These are phyloP conservation scores for Curvularia sp. DNA, from an alignment of 2,329 filamentous ascomycete genomes.

Conservation along the genomic window DNA sequence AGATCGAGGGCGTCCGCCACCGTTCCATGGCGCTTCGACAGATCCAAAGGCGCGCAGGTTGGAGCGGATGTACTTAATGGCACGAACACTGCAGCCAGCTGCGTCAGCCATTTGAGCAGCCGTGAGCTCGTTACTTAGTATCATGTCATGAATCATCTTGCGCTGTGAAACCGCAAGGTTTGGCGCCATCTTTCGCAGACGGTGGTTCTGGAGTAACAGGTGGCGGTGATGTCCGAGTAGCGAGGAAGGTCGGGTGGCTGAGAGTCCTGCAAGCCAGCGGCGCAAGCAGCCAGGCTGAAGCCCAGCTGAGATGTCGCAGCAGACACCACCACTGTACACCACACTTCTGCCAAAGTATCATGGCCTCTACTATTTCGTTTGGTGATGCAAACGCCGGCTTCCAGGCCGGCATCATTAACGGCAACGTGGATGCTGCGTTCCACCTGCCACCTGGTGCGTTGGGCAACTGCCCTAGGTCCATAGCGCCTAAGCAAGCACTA, in stretches of 20 bases:
- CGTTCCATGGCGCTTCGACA: slow-evolving; percentile 6
- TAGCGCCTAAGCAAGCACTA: background rate
- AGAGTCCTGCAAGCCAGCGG: slow-evolving; percentile 3
- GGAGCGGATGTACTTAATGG: background rate
- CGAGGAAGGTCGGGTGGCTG: slow-evolving; percentile 1
- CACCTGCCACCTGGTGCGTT: slow-evolving; percentile 20
- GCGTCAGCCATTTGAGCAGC: slow-evolving; percentile 10
- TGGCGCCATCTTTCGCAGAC: slow-evolving; percentile 5
- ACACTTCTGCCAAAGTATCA: slow-evolving; percentile 5
- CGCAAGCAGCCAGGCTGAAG: slow-evolving; percentile 11
- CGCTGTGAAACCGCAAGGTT: slow-evolving; percentile 8
- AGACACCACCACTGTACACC: slow-evolving; percentile 7
- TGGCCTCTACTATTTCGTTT: slow-evolving; percentile 17
- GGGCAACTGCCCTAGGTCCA: slow-evolving; percentile 6
- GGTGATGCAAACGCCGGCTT: slow-evolving; percentile 21
- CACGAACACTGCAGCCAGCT: slow-evolving; percentile 11
- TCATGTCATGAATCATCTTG: slow-evolving; percentile 8
- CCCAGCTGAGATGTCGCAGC: slow-evolving; percentile 8
- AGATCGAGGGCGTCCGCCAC: slow-evolving; percentile 6
- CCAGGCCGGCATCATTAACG: slow-evolving; percentile 19
- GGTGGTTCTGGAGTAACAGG: background rate
- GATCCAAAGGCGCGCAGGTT: background rate
- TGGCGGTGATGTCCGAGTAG: slow-evolving; percentile 4
- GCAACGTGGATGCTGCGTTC: slow-evolving; percentile 13
- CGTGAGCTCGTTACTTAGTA: slow-evolving; percentile 6